These are phyloP conservation scores for Candida vartiovaarae DNA, from an alignment of 805 yeast genomes.

Conservation along the genomic window DNA sequence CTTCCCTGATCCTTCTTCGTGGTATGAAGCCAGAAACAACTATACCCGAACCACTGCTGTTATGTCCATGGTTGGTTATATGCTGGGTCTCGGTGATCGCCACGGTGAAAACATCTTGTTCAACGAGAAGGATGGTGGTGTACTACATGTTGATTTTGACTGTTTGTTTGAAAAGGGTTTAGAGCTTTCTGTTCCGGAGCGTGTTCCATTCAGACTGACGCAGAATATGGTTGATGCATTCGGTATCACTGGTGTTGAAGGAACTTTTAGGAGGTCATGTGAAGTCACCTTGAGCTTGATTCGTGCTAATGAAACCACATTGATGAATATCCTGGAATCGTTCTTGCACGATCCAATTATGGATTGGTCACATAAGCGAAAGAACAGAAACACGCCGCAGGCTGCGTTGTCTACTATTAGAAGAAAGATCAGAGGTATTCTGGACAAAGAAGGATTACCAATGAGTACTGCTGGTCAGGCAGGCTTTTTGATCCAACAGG, in stretches of 20 bases:
- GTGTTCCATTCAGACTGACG: slow-evolving; percentile 91
- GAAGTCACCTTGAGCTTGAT: slow-evolving; percentile 74
- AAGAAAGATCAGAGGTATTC: slow-evolving; percentile 76
- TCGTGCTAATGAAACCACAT: slow-evolving; percentile 70
- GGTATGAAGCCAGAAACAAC: slow-evolving; percentile 75
- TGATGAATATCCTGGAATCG: slow-evolving; percentile 88
- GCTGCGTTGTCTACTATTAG: slow-evolving; percentile 66
- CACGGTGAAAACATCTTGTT: slow-evolving; percentile 89
- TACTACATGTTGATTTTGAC: slow-evolving; percentile 93
- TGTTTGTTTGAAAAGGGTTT: slow-evolving; percentile 83
- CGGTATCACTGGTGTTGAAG: slow-evolving; percentile 86
- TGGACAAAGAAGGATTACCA: slow-evolving; percentile 76
- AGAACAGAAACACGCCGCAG: slow-evolving; percentile 43
- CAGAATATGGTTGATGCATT: slow-evolving; percentile 83
- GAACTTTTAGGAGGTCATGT: slow-evolving; percentile 76
- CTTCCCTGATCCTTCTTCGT: slow-evolving; percentile 81
- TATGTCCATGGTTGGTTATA: slow-evolving; percentile 95
- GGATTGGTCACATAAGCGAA: slow-evolving; percentile 55
- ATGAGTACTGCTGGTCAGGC: slow-evolving; percentile 91
- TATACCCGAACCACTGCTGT: slow-evolving; percentile 83
- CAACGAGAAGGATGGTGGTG: slow-evolving; percentile 65
- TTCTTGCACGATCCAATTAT: slow-evolving; percentile 88
- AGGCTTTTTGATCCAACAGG: slow-evolving; percentile 78
- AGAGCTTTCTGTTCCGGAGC: slow-evolving; percentile 77
- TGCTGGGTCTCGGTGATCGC: slow-evolving; percentile 91